These are phyloP conservation scores for Castanea crenata DNA, from an alignment of 306 rosid species.

Conservation along the genomic window DNA sequence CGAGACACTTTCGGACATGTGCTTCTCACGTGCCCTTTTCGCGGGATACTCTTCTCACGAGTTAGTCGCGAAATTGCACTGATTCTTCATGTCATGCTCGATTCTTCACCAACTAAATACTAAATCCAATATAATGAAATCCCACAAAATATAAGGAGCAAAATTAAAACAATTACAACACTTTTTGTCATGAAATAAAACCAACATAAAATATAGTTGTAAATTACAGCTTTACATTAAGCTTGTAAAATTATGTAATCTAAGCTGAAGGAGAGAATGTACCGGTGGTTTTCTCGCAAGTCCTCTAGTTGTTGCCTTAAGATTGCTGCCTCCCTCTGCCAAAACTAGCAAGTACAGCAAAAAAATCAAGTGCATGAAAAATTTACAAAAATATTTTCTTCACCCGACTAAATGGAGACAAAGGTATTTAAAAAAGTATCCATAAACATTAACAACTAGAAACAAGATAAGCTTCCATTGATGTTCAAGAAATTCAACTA, in stretches of 20 bases:
- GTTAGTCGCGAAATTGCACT: too few relatives aligned
- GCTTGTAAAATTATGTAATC: background rate
- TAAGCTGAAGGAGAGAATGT: constrained; percentile 25
- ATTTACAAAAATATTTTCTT: background rate
- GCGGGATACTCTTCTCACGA: too few relatives aligned
- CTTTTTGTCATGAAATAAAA: too few relatives aligned
- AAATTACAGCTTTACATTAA: too few relatives aligned
- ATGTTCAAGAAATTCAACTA: background rate
- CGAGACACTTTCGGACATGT: too few relatives aligned
- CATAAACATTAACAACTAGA: background rate
- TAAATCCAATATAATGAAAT: too few relatives aligned
- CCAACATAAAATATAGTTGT: too few relatives aligned
- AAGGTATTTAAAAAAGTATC: background rate
- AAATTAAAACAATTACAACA: too few relatives aligned
- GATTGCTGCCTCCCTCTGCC: constrained; percentile 73
- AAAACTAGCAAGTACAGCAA: constrained; percentile 49
- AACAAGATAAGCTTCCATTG: background rate
- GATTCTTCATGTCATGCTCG: too few relatives aligned
- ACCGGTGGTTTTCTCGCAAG: constrained; percentile 76
- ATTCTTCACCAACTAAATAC: too few relatives aligned
- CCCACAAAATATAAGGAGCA: too few relatives aligned
- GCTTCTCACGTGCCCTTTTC: too few relatives aligned
- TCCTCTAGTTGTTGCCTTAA: constrained; percentile 74
- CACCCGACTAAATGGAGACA: background rate
- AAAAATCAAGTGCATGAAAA: background rate